A percentile compares a stretch with the other conserved stretches of the same genome.
These are phyloP conservation scores for Xerocomus amazonicus DNA, from an alignment of 1,284 basidiomycete species.

Conservation along the genomic window DNA sequence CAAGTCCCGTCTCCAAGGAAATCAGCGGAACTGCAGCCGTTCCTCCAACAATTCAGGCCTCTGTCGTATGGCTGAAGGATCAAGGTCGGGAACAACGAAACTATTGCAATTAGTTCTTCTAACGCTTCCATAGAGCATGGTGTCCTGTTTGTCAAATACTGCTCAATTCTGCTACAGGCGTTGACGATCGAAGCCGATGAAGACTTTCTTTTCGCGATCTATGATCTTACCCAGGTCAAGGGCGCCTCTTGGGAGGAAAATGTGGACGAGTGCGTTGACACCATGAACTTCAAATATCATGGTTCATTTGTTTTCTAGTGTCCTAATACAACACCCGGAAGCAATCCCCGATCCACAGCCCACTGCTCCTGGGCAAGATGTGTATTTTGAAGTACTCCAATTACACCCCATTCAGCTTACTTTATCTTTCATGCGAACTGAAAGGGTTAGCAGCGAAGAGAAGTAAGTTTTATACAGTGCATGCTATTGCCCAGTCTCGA, in stretches of 20 bases:
- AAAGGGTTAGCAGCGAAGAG: conserved; percentile 88
- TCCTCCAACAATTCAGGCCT: conserved; percentile 90
- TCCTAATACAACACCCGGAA: conserved; percentile 74
- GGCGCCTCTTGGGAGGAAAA: conserved; percentile 86
- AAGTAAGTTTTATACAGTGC: conserved; percentile 54
- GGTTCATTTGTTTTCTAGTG: conserved; percentile 41
- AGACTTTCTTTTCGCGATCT: conserved; percentile 90
- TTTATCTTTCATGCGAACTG: conserved; percentile 96
- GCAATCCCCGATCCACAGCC: conserved; percentile 79
- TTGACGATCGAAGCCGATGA: conserved; percentile 96
- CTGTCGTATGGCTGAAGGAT: conserved; percentile 90
- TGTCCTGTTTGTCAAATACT: conserved; percentile 96
- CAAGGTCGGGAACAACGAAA: conserved; percentile 53
- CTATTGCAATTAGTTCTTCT: neutral
- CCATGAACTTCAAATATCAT: neutral
- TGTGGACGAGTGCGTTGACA: conserved; percentile 62
- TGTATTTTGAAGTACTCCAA: conserved; percentile 98
- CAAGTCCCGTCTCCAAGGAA: conserved; percentile 87
- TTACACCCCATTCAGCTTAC: conserved; percentile 93
- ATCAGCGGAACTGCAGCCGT: conserved; percentile 68
- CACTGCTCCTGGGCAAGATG: conserved; percentile 64
- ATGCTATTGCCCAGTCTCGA: conserved; percentile 2
- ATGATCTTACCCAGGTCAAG: conserved; percentile 89
- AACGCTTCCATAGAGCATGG: conserved; percentile 70
- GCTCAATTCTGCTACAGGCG: conserved; percentile 90